Evolutionary conservation across 2,329 filamentous ascomycete species (phyloP).

Genomic region (Didymella exigua): DNA sequence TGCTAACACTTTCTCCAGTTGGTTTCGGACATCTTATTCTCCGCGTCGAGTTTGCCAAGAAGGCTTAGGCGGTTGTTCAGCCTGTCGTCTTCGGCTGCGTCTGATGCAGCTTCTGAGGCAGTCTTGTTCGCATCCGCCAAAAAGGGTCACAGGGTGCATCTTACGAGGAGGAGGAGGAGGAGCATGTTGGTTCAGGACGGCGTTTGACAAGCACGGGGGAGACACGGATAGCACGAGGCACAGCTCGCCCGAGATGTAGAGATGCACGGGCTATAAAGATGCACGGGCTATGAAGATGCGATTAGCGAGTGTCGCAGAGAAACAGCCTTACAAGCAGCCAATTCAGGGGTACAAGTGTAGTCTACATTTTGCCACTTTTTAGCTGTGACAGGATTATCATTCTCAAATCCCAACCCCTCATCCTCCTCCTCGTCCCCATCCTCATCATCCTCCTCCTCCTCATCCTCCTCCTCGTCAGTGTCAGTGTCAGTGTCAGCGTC

Average conservation of each 20-base stretch:
- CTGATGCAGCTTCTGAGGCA: not conserved
- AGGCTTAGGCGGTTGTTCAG: slow-evolving; percentile 34
- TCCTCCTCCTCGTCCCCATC: too few relatives aligned
- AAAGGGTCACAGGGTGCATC: not conserved
- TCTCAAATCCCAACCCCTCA: too few relatives aligned
- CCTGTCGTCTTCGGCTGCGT: not conserved
- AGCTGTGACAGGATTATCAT: too few relatives aligned
- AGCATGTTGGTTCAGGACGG: not conserved
- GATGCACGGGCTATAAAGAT: not conserved
- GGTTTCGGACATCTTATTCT: slow-evolving; percentile 88
- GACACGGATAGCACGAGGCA: not conserved
- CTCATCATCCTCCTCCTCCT: too few relatives aligned
- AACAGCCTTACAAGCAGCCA: too few relatives aligned
- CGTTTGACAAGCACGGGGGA: not conserved
- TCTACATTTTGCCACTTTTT: too few relatives aligned
- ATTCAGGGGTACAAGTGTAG: too few relatives aligned
- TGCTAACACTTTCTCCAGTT: slow-evolving; percentile 38
- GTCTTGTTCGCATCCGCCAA: not conserved
- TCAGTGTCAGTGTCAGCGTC: too few relatives aligned
- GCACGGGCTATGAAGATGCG: not conserved
- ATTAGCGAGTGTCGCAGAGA: slow-evolving; percentile 4
- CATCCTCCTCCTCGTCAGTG: too few relatives aligned
- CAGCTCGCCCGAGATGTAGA: not conserved
- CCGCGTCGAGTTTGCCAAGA: slow-evolving; percentile 85
- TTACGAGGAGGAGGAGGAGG: not conserved